phyloP scores from a whole-genome alignment of 2,329 filamentous ascomycete genomes.

The Cladophialophora chaetospira region DNA sequence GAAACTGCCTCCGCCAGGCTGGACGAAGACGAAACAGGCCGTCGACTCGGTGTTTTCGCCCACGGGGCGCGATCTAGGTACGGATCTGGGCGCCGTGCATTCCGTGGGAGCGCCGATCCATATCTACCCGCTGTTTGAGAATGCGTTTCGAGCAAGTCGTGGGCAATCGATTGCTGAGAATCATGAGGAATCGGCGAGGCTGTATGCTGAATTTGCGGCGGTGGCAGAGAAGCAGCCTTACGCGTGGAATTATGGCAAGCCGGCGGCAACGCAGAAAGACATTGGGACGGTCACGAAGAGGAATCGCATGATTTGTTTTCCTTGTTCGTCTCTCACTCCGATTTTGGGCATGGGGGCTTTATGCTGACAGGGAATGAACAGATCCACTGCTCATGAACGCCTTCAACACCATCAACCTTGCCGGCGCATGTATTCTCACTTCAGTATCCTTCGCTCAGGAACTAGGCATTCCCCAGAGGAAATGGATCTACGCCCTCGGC shows the following conservation, averaged over 20 bases:
- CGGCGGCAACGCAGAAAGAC: constrained; percentile 47
- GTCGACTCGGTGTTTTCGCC: constrained; percentile 55
- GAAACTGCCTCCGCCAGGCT: constrained; percentile 61
- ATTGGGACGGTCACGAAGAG: constrained; percentile 58
- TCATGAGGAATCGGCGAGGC: constrained; percentile 57
- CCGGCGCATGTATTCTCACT: constrained; percentile 63
- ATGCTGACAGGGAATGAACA: constrained; percentile 36
- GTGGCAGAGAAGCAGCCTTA: constrained; percentile 56
- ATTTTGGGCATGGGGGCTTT: neutral
- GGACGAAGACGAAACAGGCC: constrained; percentile 54
- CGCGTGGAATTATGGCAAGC: constrained; percentile 60
- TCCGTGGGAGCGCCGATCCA: constrained; percentile 65
- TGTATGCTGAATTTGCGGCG: constrained; percentile 64
- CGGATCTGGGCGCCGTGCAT: constrained; percentile 58
- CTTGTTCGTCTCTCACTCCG: constrained; percentile 54
- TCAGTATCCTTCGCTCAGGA: constrained; percentile 56
- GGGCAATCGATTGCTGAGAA: constrained; percentile 59
- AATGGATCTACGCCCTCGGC: constrained; percentile 66
- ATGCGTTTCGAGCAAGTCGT: constrained; percentile 60
- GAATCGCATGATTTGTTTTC: constrained; percentile 69
- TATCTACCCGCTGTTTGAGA: constrained; percentile 69
- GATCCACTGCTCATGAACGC: constrained; percentile 71
- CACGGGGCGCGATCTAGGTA: constrained; percentile 49
- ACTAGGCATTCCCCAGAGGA: constrained; percentile 56
- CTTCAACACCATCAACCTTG: constrained; percentile 68